Evolutionary conservation across 1,284 basidiomycete species (phyloP), one percentile per base, ranked within the genome.

Genomic region (Fomitopsis schrenkii): DNA sequence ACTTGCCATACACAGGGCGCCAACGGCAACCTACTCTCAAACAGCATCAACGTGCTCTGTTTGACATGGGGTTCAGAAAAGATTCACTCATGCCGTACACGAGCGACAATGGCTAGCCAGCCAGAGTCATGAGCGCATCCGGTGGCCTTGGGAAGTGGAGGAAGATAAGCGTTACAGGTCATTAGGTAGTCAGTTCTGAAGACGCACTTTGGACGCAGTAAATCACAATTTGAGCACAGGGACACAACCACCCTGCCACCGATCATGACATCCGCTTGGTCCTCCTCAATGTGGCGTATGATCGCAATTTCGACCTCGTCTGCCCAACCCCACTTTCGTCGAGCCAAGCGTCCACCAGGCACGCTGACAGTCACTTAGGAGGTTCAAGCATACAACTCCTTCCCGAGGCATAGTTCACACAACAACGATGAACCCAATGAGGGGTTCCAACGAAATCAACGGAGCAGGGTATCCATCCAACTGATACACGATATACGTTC

Each of bases 161-260:
- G 38, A 40, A 54, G 52, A 54, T 54, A 40, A 38, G 52, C 52
- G 52, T 54, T 26, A 36, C 30, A 53, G 52, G 52, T 2, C 14
- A 19, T 53, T 53, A 54, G 14, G 35, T 38, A 33, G 40, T 33
- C 1, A 3, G 36, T 15, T 54, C 33, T 40, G 35, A 54, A 54
- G 35, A 54, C 52, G 52, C 52, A 54, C 52, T 54, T 22, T 22
- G 22, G 22, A 22, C 22, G 22, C 22, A 22, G 22, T 2, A 54
- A 36, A 54, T 54, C 52, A 54, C 52, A 36, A 54, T 54, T 54
- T 54, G 52, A 36, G 52, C 52, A 54, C 52, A 38, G 52, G 52
- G 35, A 54, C 52, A 50, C 42, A 45, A 17, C 42, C 42, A 45
- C 42, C 7, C 42, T 45, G 42, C 41, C 17, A 22, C 42, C 42